Evolutionary conservation across 306 rosid species (phyloP), one percentile per base, ranked within the genome.

Genomic region (Malus sylvestris): DNA sequence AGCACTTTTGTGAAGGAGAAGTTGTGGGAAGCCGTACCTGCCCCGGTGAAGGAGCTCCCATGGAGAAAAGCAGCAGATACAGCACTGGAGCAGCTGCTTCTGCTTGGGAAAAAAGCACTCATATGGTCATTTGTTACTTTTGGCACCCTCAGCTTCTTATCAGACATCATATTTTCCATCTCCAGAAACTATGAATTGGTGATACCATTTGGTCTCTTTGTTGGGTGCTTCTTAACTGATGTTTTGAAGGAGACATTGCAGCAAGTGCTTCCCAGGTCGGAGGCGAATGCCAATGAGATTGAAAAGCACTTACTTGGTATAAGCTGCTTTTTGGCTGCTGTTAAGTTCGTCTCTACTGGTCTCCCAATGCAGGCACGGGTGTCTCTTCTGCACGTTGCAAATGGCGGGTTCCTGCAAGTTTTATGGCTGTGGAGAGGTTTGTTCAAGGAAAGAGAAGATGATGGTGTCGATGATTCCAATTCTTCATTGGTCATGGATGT

Each of bases 401-500:
- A 85, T 73, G 91, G 88, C 12, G 88, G 87, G 46, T 78, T 83
- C 25, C 53, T 87, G 80, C 88, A 82, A 83, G 76, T 79, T 33
- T 53, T 87, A 74, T 85, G 91, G 91, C 76, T 87, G 35, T 70
- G 87, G 89, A 76, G 70, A 76, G 71, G 33, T 68, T 67, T 81
- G 4, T 32, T 71, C 6, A 64, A 69, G 46, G 76, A 23, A 52
- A 71, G 9, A 22, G 72, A 14, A 61, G 67, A 23, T 6, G 38
- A 52, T 19, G 68, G 44, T 35, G 40, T 35, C 35, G 82, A 80
- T 18, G 53, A 29, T 18, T 23, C 70, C 13, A 73, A 61, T 62
- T 32, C 58, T 33, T 76, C 80, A 42, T 15, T 72, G 45, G 68
- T 35, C 27, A 22, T 59, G 70, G 76, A 65, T 14, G 78, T n/a